These are phyloP conservation scores for Candida michaelii DNA, from an alignment of 805 yeast genomes.

Conservation along the genomic window DNA sequence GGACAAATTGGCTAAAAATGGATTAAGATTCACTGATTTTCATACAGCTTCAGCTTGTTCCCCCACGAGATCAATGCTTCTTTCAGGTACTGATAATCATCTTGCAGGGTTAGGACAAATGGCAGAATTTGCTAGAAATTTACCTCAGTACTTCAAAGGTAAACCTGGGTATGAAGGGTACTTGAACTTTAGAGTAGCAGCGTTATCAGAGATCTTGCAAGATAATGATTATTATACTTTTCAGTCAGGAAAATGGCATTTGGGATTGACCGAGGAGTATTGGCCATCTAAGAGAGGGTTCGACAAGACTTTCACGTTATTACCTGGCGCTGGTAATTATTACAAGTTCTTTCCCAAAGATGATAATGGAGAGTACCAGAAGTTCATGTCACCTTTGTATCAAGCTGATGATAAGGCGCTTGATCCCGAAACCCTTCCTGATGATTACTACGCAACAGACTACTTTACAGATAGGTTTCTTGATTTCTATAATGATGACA, in stretches of 20 bases:
- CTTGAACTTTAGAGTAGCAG: conserved; percentile 50
- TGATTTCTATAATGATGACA: conserved; percentile 28
- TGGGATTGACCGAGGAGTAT: conserved; percentile 48
- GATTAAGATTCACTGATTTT: conserved; percentile 55
- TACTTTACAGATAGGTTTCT: conserved; percentile 46
- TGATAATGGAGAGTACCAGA: conserved; percentile 23
- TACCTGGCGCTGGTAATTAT: conserved; percentile 61
- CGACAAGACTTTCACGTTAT: conserved; percentile 47
- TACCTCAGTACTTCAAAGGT: conserved; percentile 39
- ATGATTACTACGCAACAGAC: conserved; percentile 47
- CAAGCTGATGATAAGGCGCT: conserved; percentile 38
- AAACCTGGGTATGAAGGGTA: conserved; percentile 59
- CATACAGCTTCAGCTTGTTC: conserved; percentile 67
- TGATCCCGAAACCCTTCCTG: conserved; percentile 42
- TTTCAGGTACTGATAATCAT: conserved; percentile 63
- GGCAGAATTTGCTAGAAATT: conserved; percentile 44
- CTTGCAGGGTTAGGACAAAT: conserved; percentile 61
- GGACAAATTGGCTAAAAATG: conserved; percentile 41
- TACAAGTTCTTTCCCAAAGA: conserved; percentile 45
- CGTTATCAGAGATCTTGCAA: conserved; percentile 50
- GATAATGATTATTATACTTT: conserved; percentile 51
- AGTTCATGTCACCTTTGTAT: conserved; percentile 40
- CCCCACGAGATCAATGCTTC: conserved; percentile 61
- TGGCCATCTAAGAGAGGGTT: conserved; percentile 54
- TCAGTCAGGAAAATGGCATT: conserved; percentile 62